A percentile compares a stretch with the other conserved stretches of the same genome.
Conservation (phyloP, 176 grass and related monocot species). For the Calamus simplicifolius region DNA sequence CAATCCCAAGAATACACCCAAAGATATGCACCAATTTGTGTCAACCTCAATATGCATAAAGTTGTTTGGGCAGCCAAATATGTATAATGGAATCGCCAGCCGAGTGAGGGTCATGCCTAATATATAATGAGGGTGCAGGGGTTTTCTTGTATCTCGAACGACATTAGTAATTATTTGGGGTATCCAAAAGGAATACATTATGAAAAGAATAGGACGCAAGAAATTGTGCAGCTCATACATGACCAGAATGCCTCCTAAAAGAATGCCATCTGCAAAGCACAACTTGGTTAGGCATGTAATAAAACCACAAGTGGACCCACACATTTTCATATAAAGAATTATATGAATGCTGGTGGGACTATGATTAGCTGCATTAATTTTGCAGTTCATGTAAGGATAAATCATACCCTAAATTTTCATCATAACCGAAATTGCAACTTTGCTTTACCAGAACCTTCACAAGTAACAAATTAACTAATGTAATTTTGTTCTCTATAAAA, state of each 20-base stretch:
- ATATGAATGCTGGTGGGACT: too few relatives aligned
- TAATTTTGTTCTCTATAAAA: too few relatives aligned
- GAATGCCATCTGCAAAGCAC: slow-evolving; percentile 77
- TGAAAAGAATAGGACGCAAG: slow-evolving; percentile 55
- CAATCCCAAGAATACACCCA: slow-evolving; percentile 55
- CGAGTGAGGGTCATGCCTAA: slow-evolving; percentile 82
- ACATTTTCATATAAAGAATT: too few relatives aligned
- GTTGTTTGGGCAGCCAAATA: slow-evolving; percentile 93
- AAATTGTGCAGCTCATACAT: slow-evolving; percentile 94
- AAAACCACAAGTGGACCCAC: too few relatives aligned
- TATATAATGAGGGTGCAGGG: slow-evolving; percentile 88
- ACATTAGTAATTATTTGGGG: slow-evolving; percentile 94
- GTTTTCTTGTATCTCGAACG: slow-evolving; percentile 89
- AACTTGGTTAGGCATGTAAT: not conserved
- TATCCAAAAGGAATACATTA: slow-evolving; percentile 92
- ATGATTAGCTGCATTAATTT: too few relatives aligned
- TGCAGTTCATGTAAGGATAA: too few relatives aligned
- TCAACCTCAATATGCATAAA: slow-evolving; percentile 81
- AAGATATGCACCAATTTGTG: slow-evolving; percentile 74
- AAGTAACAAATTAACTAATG: too few relatives aligned
- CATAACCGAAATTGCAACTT: too few relatives aligned
- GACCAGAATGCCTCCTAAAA: slow-evolving; percentile 90
- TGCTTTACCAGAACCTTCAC: too few relatives aligned
- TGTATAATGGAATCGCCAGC: slow-evolving; percentile 79
- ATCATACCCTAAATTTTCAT: too few relatives aligned